A percentile compares a stretch with the other conserved stretches of the same genome.
Evolutionary conservation across 441 rosid species (phyloP).

Genomic region (Arabidopsis hybrid): DNA sequence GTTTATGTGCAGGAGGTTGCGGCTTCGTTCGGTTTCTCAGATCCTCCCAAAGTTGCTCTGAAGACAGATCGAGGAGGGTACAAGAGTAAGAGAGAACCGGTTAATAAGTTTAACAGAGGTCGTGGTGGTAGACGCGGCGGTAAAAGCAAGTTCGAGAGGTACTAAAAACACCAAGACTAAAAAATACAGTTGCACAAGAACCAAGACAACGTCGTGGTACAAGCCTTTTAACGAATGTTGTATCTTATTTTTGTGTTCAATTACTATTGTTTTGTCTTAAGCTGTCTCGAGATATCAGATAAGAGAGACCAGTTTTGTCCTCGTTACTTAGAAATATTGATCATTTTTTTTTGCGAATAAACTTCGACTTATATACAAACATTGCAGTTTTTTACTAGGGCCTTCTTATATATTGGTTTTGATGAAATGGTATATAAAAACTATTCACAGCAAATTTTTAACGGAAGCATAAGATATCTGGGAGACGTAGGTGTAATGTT

Average conservation of each 20-base stretch:
- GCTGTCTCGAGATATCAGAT: constrained; percentile 13
- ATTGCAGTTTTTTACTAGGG: neutral
- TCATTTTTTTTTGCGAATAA: neutral
- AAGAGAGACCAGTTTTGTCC: constrained; percentile 30
- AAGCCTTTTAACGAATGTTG: constrained; percentile 7
- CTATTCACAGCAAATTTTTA: constrained; percentile 6
- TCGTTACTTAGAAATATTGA: neutral
- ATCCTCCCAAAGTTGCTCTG: constrained; percentile 82
- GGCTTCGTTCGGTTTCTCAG: constrained; percentile 82
- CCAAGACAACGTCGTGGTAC: neutral
- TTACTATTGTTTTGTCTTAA: neutral
- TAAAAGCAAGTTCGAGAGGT: constrained; percentile 63
- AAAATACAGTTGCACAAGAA: neutral
- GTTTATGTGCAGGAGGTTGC: constrained; percentile 72
- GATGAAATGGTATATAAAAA: neutral
- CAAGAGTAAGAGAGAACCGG: constrained; percentile 68
- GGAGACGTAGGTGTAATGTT: constrained; percentile 8
- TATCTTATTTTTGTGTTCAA: neutral
- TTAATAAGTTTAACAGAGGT: constrained; percentile 59
- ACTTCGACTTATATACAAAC: constrained; percentile 5
- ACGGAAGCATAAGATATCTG: neutral
- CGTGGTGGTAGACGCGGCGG: constrained; percentile 67
- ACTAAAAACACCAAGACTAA: constrained; percentile 40
- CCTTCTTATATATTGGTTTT: neutral
- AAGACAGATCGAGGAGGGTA: constrained; percentile 76